Evolutionary conservation across 73 alveolate genomes (phyloP), one percentile per base, ranked within the genome.

Genomic region (Symbiodinium pilosum): DNA sequence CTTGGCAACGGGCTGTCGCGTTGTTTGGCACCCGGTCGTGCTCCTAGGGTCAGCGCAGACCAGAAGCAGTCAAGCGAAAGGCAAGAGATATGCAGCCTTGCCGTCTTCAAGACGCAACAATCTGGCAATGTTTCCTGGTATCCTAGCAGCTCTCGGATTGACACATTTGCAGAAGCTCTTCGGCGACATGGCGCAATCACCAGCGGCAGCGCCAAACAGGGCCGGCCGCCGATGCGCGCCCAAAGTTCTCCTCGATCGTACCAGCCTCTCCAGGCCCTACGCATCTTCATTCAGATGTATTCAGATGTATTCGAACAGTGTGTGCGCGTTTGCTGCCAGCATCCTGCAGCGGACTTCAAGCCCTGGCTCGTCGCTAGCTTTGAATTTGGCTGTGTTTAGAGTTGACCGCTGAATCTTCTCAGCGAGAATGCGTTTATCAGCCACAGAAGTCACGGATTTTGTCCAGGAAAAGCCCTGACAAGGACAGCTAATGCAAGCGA

Each of bases 181-280:
- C 71, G 26, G 71, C 71, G 18, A 30, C 71, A 54, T 54, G 71
- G 71, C 71, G 43, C 83, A 30, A 86, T 56, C 32, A 86, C 84
- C 84, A 86, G 52, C 34, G 93, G 93, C 83, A 86, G 36, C 26
- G 93, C 93, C 43, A 86, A 52, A 28, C 93, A 86, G n/a, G 93
- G 93, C 40, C 93, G 51, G 0, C 38, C 84, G 12, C 39, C 52
- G 56, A 86, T 20, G 26, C 83, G 93, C 30, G 84, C 93, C 93
- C 93, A 86, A 3, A 86, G 84, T 42, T 86, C 93, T 0, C 93
- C 93, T 2, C 93, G 93, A 39, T 86, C 93, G 41, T 86, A 86
- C 93, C 93, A 86, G 41, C 93, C 81, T 47, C 38, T n/a, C n/a
- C n/a, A n/a, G n/a, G n/a, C n/a, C n/a, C n/a, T n/a, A n/a, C n/a